Evolutionary conservation across 305 asterid species (phyloP), one percentile per base, ranked within the genome.

Genomic region (Plantago coronopus): DNA sequence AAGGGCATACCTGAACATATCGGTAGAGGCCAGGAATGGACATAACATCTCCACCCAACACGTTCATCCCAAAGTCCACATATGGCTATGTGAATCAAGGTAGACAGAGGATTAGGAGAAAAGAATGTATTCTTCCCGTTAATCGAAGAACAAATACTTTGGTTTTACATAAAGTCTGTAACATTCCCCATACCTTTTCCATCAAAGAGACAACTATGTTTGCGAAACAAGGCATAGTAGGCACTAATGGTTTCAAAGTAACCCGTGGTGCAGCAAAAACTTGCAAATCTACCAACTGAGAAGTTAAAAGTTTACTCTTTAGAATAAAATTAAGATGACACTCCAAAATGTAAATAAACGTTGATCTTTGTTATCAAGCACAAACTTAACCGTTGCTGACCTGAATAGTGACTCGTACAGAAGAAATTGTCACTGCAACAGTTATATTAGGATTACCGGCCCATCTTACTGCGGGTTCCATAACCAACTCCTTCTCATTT

Each of bases 11-110:
- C 94, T 85, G 97, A 74, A 87, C 78, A 54, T 75, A 83, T 54
- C 78, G 89, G 69, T 83, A 85, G 48, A 90, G 83, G 69, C 90
- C 95, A 42, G 96, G 97, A 68, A 90, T 50, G 47, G 96, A 82
- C 96, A 90, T 90, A 61, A 87, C 23, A 46, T 90, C 97, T 5
- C 87, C 95, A 17, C 97, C 96, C 72, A 87, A 66, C 17, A 90
- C 76, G 27, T 87, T 90, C 69, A 90, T 20, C 43, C 97, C 97
- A 16, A 90, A 90, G 74, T 90, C 96, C n/a, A 90, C 59, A 49
- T 72, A 31, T 29, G 97, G 97, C 97, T 89, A 84, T 40, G 48
- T 14, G 62, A 54, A 73, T 55, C 40, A 34, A 34, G 40, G 40
- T 34, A 8, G 16, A 44, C 53, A 58, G 65, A 63, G 18, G 27